Evolutionary conservation across 176 grass and related monocot species (phyloP).

Genomic region (Thalia dealbata): DNA sequence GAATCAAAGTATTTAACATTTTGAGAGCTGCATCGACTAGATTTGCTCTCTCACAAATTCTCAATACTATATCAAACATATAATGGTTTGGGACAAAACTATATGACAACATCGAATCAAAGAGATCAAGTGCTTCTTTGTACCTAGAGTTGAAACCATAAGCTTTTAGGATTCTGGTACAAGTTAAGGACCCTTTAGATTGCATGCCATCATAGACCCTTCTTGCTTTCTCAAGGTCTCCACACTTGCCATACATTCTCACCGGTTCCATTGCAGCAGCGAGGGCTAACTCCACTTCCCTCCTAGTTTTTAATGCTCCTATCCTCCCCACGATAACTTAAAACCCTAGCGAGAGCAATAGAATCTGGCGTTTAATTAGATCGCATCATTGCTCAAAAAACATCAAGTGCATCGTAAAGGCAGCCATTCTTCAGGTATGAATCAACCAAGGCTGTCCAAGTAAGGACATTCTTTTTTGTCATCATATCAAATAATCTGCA

Average conservation of each 20-base stretch:
- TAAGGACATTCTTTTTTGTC: constrained; percentile 59
- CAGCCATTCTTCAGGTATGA: constrained; percentile 61
- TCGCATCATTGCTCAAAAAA: constrained; percentile 60
- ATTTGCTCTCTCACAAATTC: constrained; percentile 41
- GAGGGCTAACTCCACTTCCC: constrained; percentile 47
- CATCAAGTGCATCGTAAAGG: constrained; percentile 40
- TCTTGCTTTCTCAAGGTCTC: constrained; percentile 49
- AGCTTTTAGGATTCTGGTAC: constrained; percentile 75
- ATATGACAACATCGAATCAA: constrained; percentile 61
- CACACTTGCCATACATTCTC: constrained; percentile 65
- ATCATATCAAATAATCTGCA: constrained; percentile 50
- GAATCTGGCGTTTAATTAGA: constrained; percentile 44
- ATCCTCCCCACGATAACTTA: constrained; percentile 44
- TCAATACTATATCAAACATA: constrained; percentile 59
- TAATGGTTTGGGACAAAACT: constrained; percentile 57
- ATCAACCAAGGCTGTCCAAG: constrained; percentile 82
- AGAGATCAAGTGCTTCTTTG: constrained; percentile 55
- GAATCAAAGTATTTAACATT: constrained; percentile 61
- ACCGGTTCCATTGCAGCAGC: constrained; percentile 55
- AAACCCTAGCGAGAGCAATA: constrained; percentile 60
- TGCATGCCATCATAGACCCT: constrained; percentile 45
- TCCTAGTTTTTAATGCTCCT: constrained; percentile 35
- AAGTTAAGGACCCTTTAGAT: constrained; percentile 66
- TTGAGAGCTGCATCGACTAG: constrained; percentile 41
- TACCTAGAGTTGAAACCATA: constrained; percentile 46